These are phyloP conservation scores for Diaporthe aspalathi DNA, from an alignment of 2,329 filamentous ascomycete genomes.

Conservation along the genomic window DNA sequence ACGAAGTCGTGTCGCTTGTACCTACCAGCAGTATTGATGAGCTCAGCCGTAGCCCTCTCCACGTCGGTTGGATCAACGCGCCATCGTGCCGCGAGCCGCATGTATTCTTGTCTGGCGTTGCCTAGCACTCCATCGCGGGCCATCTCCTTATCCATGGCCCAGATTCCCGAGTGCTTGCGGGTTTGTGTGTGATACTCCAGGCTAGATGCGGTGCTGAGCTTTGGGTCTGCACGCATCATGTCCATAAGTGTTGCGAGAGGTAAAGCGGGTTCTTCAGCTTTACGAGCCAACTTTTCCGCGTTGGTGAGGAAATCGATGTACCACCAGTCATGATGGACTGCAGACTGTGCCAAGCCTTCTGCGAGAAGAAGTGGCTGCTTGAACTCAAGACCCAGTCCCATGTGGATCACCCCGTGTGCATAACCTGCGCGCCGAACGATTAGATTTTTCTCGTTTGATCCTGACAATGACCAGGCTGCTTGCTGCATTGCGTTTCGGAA, in stretches of 20 bases:
- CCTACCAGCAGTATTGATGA: conserved; percentile 26
- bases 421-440: conserved; percentile 8
- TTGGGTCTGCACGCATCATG: conserved; percentile 27
- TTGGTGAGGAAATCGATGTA: conserved; percentile 20
- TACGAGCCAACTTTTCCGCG: conserved; percentile 5
- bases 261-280: conserved; percentile 17
- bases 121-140: conserved; percentile 18
- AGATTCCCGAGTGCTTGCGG: conserved; percentile 28
- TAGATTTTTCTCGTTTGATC: neutral
- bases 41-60: conserved; percentile 19
- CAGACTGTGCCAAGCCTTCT: conserved; percentile 25
- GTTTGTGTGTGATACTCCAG: conserved; percentile 21
- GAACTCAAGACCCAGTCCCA: conserved; percentile 23
- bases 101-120: conserved; percentile 13
- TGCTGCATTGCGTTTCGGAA: neutral
- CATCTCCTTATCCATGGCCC: conserved; percentile 29
- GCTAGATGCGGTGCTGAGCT: conserved; percentile 23
- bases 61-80: conserved; percentile 18
- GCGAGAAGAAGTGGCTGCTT: conserved; percentile 26
- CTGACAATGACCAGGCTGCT: neutral
- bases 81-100: conserved; percentile 30
- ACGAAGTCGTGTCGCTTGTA: neutral
- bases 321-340: conserved; percentile 31
- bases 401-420: conserved; percentile 23
- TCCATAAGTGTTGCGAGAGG: conserved; percentile 19